A percentile compares a stretch with the other conserved stretches of the same genome.
phyloP scores from a whole-genome alignment of 257 asterid species.

The Vinca minor region DNA sequence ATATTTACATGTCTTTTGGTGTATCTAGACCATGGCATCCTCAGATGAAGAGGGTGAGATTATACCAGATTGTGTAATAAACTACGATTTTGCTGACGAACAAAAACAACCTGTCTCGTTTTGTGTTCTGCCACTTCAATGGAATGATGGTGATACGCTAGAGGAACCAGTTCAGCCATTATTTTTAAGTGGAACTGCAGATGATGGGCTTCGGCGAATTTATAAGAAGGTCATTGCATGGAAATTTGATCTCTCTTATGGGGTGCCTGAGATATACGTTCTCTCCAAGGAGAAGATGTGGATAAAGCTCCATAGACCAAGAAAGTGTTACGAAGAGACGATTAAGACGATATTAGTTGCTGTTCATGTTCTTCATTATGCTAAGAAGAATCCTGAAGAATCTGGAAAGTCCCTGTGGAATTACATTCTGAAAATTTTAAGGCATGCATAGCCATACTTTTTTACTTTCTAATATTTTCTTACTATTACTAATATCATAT shows the following conservation, averaged over 20 bases:
- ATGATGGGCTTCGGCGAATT: constrained; percentile 32
- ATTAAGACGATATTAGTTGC: constrained; percentile 38
- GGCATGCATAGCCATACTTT: constrained; percentile 18
- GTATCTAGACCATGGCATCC: constrained; percentile 32
- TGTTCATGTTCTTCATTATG: constrained; percentile 46
- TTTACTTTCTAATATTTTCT: constrained; percentile 7
- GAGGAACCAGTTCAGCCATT: constrained; percentile 17
- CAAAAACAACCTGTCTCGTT: constrained; percentile 33
- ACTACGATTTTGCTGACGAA: constrained; percentile 33
- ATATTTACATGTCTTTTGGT: neutral
- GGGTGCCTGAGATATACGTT: constrained; percentile 45
- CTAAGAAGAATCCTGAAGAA: constrained; percentile 32
- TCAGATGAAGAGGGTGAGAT: constrained; percentile 79
- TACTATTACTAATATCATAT: neutral
- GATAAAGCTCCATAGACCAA: constrained; percentile 54
- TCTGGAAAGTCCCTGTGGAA: constrained; percentile 42
- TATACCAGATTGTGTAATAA: constrained; percentile 26
- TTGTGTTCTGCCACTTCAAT: constrained; percentile 41
- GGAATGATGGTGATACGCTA: constrained; percentile 25
- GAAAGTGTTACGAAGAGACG: constrained; percentile 28
- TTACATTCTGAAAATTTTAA: constrained; percentile 32
- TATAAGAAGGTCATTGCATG: constrained; percentile 49
- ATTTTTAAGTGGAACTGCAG: constrained; percentile 37
- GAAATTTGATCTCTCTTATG: constrained; percentile 44
- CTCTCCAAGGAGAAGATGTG: constrained; percentile 36